phyloP scores from a whole-genome alignment of 2,329 filamentous ascomycete species.

The Alternaria incomplexa region DNA sequence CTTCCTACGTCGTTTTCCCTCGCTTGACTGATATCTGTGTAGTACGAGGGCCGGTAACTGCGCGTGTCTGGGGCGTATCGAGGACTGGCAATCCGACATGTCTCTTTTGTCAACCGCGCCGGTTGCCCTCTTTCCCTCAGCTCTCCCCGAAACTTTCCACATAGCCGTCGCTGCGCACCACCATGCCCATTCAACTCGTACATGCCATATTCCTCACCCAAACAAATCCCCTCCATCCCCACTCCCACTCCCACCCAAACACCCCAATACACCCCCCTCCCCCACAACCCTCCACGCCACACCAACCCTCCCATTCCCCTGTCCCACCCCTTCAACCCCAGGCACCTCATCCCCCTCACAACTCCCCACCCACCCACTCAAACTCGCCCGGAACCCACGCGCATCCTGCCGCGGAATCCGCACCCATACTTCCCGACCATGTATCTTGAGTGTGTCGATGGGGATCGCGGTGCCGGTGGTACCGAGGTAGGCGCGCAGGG shows the following conservation, averaged over 20 bases:
- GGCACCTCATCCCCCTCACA: conserved; percentile 26
- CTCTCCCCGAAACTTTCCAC: neutral
- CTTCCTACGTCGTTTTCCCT: neutral
- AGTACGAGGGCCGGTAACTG: neutral
- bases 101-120: neutral
- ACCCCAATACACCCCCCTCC: conserved; percentile 14
- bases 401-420: conserved; percentile 37
- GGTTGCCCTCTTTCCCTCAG: neutral
- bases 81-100: neutral
- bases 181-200: neutral
- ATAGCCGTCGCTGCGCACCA: neutral
- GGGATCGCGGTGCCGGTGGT: conserved; percentile 69
- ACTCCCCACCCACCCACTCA: conserved; percentile 36
- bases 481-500: conserved; percentile 73
- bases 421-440: conserved; percentile 27
- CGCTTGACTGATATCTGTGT: neutral
- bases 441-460: conserved; percentile 69
- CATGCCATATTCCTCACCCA: neutral
- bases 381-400: conserved; percentile 25
- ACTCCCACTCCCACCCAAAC: conserved; percentile 1
- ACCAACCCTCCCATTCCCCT: conserved; percentile 4
- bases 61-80: neutral
- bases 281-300: conserved; percentile 39
- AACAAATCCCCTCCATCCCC: neutral
- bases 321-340: conserved; percentile 13